Evolutionary conservation across 1,284 basidiomycete species (phyloP), one percentile per base, ranked within the genome.

Genomic region (Cryptococcus sp.): DNA sequence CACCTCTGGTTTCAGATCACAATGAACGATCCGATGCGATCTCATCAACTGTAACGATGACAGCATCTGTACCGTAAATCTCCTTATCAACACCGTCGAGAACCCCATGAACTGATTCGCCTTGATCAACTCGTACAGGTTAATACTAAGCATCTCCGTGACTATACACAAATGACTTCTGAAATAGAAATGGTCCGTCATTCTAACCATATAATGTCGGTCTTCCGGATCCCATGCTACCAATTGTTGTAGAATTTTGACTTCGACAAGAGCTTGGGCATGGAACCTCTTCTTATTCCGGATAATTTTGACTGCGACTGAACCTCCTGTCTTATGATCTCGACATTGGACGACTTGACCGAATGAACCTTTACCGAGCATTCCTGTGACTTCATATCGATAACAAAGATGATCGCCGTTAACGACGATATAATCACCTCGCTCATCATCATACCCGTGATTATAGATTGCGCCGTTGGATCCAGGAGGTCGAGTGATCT

Each of bases 261-360:
- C 96, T 79, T 98, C 96, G 23, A 98, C 95, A 37, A 98, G 78
- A 4, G 96, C 96, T 77, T 98, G 96, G 68, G 97, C 90, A 74
- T 98, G 95, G 82, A 98, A 98, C 46, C 96, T 83, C 78, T 98
- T 98, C 83, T 98, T 98, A 81, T 98, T 98, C 41, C 96, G 86
- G 66, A 99, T 98, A 65, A 99, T 96, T 82, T 99, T 99, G 81
- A 99, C 87, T 5, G 96, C 96, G 14, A 98, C 91, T 35, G 90
- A 94, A 65, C 90, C 84, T 11, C 96, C 96, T n/a, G 93, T 93
- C 73, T 87, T 88, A 76, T 98, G 92, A 77, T 98, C 96, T 42
- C 92, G 86, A 76, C 95, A 98, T 71, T 92, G 88, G 30, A 98
- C 78, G 13, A 99, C 96, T 73, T 98, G 96, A 13, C 96, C 96